Evolutionary conservation across 2,329 filamentous ascomycete species (phyloP).

Genomic region (Aspergillus proliferans): DNA sequence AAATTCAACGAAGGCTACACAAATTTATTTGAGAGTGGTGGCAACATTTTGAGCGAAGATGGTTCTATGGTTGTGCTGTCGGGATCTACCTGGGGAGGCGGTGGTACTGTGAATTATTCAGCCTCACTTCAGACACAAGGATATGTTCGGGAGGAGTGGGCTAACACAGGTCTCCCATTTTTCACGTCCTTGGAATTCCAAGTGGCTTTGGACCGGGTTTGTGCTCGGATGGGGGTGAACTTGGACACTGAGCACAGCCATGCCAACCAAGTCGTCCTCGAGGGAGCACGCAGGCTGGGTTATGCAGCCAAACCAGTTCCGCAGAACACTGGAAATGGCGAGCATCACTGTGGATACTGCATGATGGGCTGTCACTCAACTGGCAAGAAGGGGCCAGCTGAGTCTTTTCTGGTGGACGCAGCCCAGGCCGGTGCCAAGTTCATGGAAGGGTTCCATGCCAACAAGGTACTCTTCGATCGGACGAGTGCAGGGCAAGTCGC

Average conservation of each 20-base stretch:
- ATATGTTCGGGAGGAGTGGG: slow-evolving; percentile 77
- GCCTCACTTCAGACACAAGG: slow-evolving; percentile 63
- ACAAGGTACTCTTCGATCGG: slow-evolving; percentile 62
- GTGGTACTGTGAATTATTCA: slow-evolving; percentile 83
- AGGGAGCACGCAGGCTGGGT: slow-evolving; percentile 67
- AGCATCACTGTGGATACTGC: slow-evolving; percentile 69
- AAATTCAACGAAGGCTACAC: slow-evolving; percentile 51
- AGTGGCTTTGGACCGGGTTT: slow-evolving; percentile 69
- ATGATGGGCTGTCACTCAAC: slow-evolving; percentile 55
- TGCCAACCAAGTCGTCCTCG: slow-evolving; percentile 62
- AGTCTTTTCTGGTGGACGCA: slow-evolving; percentile 74
- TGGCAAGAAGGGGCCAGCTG: slow-evolving; percentile 72
- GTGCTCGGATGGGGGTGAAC: slow-evolving; percentile 68
- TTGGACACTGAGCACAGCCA: slow-evolving; percentile 65
- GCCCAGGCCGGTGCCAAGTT: slow-evolving; percentile 70
- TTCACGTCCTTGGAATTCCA: slow-evolving; percentile 72
- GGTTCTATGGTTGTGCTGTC: slow-evolving; percentile 56
- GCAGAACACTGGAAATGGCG: slow-evolving; percentile 68
- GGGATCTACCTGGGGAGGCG: slow-evolving; percentile 74
- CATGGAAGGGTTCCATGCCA: slow-evolving; percentile 72
- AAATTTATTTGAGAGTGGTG: slow-evolving; percentile 65
- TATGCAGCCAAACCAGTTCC: slow-evolving; percentile 64
- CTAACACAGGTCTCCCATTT: slow-evolving; percentile 60
- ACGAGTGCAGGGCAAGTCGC: slow-evolving; percentile 51
- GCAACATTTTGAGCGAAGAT: slow-evolving; percentile 52